Evolutionary conservation across 2,329 filamentous ascomycete genomes (phyloP).

Genomic region (Stachybotrys chlorohalonatus): DNA sequence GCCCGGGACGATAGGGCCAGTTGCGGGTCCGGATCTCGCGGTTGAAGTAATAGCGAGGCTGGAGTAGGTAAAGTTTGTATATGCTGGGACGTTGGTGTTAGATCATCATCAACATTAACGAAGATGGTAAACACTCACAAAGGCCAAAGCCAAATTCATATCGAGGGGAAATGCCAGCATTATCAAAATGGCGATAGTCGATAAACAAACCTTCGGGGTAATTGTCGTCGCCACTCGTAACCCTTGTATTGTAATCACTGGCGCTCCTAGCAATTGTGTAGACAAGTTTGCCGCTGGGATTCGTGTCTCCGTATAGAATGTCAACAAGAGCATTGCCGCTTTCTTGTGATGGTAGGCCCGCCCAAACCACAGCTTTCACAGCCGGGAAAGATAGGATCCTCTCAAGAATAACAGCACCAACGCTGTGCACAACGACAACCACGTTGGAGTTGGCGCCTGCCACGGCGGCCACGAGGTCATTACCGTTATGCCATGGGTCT

Average conservation of each 20-base stretch:
- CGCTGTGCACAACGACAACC: conserved; percentile 63
- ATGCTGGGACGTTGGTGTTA: conserved; percentile 32
- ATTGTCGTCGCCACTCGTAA: conserved; percentile 33
- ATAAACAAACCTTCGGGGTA: conserved; percentile 69
- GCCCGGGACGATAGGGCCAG: conserved; percentile 27
- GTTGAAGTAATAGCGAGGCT: conserved; percentile 24
- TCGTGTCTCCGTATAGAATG: conserved; percentile 60
- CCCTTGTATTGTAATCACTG: conserved; percentile 33
- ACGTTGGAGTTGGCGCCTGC: conserved; percentile 56
- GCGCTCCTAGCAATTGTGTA: conserved; percentile 43
- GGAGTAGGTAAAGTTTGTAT: conserved; percentile 58
- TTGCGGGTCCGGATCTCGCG: conserved; percentile 29
- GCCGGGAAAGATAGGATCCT: conserved; percentile 49
- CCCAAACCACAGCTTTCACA: conserved; percentile 61
- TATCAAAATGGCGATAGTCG: conserved; percentile 71
- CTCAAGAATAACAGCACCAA: conserved; percentile 61
- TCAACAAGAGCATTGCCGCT: conserved; percentile 71
- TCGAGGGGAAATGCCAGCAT: conserved; percentile 46
- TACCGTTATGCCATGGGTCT: conserved; percentile 55
- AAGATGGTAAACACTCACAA: conserved; percentile 28
- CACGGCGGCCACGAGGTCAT: conserved; percentile 54
- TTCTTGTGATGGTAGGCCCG: conserved; percentile 74
- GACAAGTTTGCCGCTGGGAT: conserved; percentile 62
- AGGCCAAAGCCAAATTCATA: conserved; percentile 73
- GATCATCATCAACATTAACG: conserved; percentile 37